Base-by-base conservation (phyloP, 495 filamentous ascomycete genomes). In the Penicillium flavigenum region DNA sequence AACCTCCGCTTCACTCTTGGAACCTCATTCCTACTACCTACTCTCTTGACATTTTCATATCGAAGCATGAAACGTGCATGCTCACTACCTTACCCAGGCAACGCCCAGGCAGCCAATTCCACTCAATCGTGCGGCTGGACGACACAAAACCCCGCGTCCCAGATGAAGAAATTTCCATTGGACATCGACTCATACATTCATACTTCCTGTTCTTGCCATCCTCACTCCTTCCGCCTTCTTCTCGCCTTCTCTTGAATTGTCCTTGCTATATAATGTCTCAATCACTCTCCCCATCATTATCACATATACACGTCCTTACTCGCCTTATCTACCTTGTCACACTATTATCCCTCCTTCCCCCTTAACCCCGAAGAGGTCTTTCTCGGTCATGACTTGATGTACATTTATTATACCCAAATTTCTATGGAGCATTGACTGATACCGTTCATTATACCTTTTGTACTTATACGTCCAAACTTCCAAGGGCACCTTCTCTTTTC, bases 321-420 rank as follows among this genome's bases (percentile, higher is more conserved):
- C 27, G 20, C 26, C 51, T 8, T 20, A 22, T 24, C 42, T 7
- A 32, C 22, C 38, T 47, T 39, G 20, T 38, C 34, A 51, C 31
- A 32, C 24, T 34, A 47, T 38, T 26, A 32, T 44, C 14, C 27
- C 12, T 16, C 49, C 48, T 38, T 36, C 2, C 50, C 31, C 34
- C 24, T 16, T 12, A 7, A 17, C 32, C 51, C 44, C 24, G 17
- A 52, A n/a, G 27, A 32, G 17, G 39, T 45, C 29, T 51, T 42
- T 41, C 44, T 56, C 41, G 38, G 55, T 56, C 58, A 68, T 63
- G 63, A 68, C 63, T 66, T 69, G 47, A 69, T 54, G 66, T 63
- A 67, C 56, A 66, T 57, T 56, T 61, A 61, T 63, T 63, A 67
- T 68, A 68, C 63, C 65, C 67, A 51, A 51, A 29, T 53, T 50